Evolutionary conservation across 2,329 filamentous ascomycete genomes (phyloP), one percentile per base, ranked within the genome.

Genomic region (Exophiala sideris): DNA sequence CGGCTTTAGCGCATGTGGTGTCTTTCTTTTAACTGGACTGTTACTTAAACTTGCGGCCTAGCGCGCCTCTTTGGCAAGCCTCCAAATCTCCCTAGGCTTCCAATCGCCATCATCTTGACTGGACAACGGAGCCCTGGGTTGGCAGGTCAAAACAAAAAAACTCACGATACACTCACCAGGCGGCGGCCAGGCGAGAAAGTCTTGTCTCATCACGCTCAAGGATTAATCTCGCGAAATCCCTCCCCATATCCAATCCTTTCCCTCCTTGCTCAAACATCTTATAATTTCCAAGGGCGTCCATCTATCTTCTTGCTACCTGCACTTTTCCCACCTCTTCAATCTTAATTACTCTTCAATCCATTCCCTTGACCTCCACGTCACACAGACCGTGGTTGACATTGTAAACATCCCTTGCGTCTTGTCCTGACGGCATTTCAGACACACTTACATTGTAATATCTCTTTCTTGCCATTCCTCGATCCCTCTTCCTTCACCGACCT

Each of bases 401-500:
- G 62, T 59, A 40, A 58, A 57, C 59, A 56, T 60, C 47, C 55
- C 58, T 54, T 48, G 40, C 38, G 48, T 54, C 57, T 56, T 54
- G 51, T 36, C 56, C 49, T 33, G 39, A 56, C 34, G 45, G 18
- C 34, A 47, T 21, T 21, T 40, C 38, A 45, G 45, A 45, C 36
- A 52, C 50, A 51, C 60, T 54, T 58, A 45, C 57, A 24, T 41
- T 49, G 39, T 29, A 44, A 41, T 40, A 41, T 49, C 48, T 39
- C 33, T 52, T 48, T 45, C 39, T 38, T 18, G 20, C 47, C 42
- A 34, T 39, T 44, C 24, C 44, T 49, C 48, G 32, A 20, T 39
- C 38, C 10, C 11, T 61, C 66, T 65, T 62, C 62, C 64, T 67
- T 63, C 59, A 66, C 64, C 63, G 64, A 51, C 40, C 54, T 55